Evolutionary conservation across 495 filamentous ascomycete species (phyloP).

Genomic region (Penicillium parvum): DNA sequence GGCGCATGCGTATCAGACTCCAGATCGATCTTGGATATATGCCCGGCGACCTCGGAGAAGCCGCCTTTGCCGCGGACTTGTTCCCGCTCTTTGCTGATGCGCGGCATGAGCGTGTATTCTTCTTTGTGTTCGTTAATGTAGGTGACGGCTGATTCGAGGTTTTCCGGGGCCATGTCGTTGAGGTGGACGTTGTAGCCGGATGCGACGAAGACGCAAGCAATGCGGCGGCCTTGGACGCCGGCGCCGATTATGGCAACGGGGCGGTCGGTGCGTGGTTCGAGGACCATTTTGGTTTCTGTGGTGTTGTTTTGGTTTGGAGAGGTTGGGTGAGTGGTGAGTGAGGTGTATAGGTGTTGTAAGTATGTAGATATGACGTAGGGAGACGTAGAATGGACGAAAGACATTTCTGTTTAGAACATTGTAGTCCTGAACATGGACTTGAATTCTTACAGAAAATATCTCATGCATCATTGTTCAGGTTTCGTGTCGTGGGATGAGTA

Average conservation of each 20-base stretch:
- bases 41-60: not conserved
- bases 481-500: no score
- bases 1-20: constrained; percentile 8
- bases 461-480: no score
- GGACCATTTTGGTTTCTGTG: not conserved
- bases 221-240: constrained; percentile 46
- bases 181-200: constrained; percentile 44
- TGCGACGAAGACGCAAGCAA: constrained; percentile 36
- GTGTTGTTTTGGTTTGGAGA: not conserved
- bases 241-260: constrained; percentile 43
- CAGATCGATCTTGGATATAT: constrained; percentile 6
- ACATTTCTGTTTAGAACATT: no score
- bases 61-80: constrained; percentile 10
- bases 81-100: constrained; percentile 19
- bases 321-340: not conserved
- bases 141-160: constrained; percentile 21
- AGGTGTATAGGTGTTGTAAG: not conserved
- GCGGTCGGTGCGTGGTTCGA: constrained; percentile 16
- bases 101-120: constrained; percentile 29
- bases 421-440: no score
- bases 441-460: no score
- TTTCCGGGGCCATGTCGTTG: constrained; percentile 28
- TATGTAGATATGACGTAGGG: constrained; percentile 2
- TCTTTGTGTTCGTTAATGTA: constrained; percentile 35
- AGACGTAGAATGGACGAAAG: not conserved